These are phyloP conservation scores for Tetracladium setigerum DNA, from an alignment of 495 filamentous ascomycete genomes.

Conservation along the genomic window DNA sequence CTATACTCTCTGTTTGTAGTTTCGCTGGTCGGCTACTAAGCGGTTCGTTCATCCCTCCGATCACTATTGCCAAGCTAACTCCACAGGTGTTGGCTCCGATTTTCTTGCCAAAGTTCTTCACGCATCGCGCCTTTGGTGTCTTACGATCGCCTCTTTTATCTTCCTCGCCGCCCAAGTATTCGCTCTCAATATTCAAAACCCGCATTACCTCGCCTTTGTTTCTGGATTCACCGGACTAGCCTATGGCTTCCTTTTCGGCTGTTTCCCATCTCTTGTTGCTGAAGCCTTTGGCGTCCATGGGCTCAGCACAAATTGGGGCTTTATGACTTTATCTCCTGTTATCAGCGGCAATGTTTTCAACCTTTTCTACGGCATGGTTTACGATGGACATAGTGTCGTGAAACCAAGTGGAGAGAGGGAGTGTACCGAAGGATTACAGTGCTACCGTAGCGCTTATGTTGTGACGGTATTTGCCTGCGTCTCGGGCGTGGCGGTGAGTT, in stretches of 20 bases:
- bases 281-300: conserved; percentile 88
- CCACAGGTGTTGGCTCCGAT: conserved; percentile 77
- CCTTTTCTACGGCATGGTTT: conserved; percentile 74
- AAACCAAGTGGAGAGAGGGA: conserved; percentile 57
- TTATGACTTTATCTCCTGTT: conserved; percentile 82
- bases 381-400: conserved; percentile 70
- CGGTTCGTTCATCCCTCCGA: conserved; percentile 36
- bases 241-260: conserved; percentile 92
- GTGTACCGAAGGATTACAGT: conserved; percentile 73
- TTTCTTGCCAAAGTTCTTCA: conserved; percentile 71
- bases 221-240: conserved; percentile 80
- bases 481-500: conserved; percentile 56
- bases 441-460: conserved; percentile 75
- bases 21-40: conserved; percentile 75
- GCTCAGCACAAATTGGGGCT: conserved; percentile 89
- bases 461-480: conserved; percentile 73
- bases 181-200: conserved; percentile 72
- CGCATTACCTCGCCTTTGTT: conserved; percentile 66
- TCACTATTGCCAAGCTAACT: background rate
- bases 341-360: conserved; percentile 89
- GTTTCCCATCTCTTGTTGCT: conserved; percentile 84
- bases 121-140: conserved; percentile 82
- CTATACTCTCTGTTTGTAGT: conserved; percentile 77
- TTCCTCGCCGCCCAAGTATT: conserved; percentile 78
- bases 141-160: conserved; percentile 65